Evolutionary conservation across 345 rosid species (phyloP).

Genomic region (Populus davidiana): DNA sequence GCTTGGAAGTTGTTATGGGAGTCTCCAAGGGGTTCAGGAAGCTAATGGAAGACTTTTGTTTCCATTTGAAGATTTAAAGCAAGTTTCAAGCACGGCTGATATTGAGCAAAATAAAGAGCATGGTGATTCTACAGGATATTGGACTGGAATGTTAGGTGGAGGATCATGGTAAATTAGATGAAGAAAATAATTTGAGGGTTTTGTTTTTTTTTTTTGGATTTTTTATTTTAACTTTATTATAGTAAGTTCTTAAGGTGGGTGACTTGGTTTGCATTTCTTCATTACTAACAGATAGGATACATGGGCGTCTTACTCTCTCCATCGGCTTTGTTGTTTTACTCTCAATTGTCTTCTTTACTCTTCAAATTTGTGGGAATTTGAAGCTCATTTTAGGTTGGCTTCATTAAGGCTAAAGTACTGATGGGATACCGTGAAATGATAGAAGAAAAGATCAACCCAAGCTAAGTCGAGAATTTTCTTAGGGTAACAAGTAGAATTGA

Average conservation of each 20-base stretch:
- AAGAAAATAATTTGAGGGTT: conserved; percentile 29
- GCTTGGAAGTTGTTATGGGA: conserved; percentile 52
- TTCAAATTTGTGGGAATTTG: conserved; percentile 28
- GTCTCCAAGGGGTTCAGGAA: conserved; percentile 44
- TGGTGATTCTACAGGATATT: conserved; percentile 68
- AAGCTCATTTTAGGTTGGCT: conserved; percentile 53
- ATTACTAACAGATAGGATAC: conserved; percentile 42
- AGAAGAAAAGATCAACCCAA: conserved; percentile 18
- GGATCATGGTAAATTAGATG: conserved; percentile 74
- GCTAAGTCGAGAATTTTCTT: conserved; percentile 17
- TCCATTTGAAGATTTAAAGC: conserved; percentile 93
- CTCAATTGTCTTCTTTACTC: conserved; percentile 9
- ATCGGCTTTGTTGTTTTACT: conserved; percentile 2
- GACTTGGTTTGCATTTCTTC: conserved; percentile 45
- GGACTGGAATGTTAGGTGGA: conserved; percentile 95
- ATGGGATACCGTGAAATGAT: conserved; percentile 8
- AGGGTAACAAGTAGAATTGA: conserved; percentile 21
- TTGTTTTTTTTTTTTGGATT: conserved; percentile 12
- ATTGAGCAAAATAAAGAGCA: conserved; percentile 47
- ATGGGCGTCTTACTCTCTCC: conserved; percentile 19
- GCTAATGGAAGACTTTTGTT: conserved; percentile 64
- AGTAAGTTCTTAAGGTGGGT: conserved; percentile 34
- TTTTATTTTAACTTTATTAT: conserved; percentile 17
- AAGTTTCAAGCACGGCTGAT: conserved; percentile 48
- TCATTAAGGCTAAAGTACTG: conserved; percentile 20